Evolutionary conservation across 768 basidiomycete genomes (phyloP).

Genomic region (Clavulina sp.): DNA sequence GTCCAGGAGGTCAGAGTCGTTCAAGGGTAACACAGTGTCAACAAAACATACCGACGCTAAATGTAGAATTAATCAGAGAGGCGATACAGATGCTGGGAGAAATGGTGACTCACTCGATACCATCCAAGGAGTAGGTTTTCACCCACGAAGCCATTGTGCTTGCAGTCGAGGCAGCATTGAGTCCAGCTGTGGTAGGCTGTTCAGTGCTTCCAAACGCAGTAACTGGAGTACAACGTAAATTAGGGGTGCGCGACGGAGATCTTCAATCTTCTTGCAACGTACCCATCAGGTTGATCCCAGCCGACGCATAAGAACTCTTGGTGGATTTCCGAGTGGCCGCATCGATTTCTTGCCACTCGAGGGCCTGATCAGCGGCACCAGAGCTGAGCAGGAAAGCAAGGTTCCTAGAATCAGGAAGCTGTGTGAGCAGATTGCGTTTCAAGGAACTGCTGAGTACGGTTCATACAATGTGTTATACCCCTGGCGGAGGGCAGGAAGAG

Average conservation of each 20-base stretch:
- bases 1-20: conserved; percentile 1
- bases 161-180: conserved; percentile 16
- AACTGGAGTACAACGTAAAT: no score
- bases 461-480: background rate
- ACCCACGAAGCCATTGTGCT: conserved; percentile 18
- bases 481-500: no score
- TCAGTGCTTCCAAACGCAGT: conserved; percentile 10
- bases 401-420: background rate
- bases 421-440: background rate
- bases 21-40: background rate
- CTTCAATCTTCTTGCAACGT: no score
- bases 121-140: conserved; percentile 18
- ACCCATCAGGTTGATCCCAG: conserved; percentile 8
- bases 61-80: no score
- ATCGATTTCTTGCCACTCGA: background rate
- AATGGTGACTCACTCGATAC: conserved; percentile 8
- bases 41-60: no score
- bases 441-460: background rate
- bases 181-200: conserved; percentile 16
- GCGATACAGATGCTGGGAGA: background rate
- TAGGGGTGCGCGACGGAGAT: no score
- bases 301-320: background rate
- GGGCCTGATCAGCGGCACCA: background rate
- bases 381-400: background rate
- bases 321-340: background rate